These are phyloP conservation scores for Lactarius psammicola DNA, from an alignment of 768 basidiomycete genomes.

Conservation along the genomic window DNA sequence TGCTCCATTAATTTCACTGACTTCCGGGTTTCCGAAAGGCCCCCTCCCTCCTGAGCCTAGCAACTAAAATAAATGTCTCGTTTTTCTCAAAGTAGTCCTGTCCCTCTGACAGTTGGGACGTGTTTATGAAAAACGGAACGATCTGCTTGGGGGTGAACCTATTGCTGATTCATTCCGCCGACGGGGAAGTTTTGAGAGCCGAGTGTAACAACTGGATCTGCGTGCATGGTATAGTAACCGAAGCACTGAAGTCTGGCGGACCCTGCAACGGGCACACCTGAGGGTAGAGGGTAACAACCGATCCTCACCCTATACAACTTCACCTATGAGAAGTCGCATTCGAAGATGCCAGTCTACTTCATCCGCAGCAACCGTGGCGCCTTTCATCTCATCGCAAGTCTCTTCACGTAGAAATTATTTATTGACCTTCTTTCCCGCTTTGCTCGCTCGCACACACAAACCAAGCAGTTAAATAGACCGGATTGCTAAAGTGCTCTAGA, in stretches of 20 bases:
- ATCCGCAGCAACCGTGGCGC: background rate
- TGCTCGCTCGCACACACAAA: background rate
- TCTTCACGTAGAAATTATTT: background rate
- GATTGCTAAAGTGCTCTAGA: background rate
- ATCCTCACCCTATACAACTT: background rate
- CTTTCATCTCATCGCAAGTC: no score
- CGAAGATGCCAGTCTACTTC: background rate
- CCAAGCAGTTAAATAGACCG: background rate
- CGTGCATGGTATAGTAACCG: background rate
- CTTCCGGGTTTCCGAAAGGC: background rate
- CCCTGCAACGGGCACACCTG: background rate
- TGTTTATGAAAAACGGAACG: background rate
- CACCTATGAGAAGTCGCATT: background rate
- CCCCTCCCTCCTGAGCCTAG: background rate
- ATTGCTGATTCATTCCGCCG: background rate
- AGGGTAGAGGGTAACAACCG: background rate
- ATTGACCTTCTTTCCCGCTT: background rate
- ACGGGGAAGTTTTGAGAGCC: background rate
- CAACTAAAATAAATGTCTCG: slow-evolving; percentile 1
- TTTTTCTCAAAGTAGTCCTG: background rate
- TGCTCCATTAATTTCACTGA: background rate
- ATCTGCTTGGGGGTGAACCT: background rate
- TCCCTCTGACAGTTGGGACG: background rate
- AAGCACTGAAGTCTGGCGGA: no score
- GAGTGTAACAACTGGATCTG: background rate